phyloP scores from a whole-genome alignment of 2,329 filamentous ascomycete species.

The Pyricularia sp. region DNA sequence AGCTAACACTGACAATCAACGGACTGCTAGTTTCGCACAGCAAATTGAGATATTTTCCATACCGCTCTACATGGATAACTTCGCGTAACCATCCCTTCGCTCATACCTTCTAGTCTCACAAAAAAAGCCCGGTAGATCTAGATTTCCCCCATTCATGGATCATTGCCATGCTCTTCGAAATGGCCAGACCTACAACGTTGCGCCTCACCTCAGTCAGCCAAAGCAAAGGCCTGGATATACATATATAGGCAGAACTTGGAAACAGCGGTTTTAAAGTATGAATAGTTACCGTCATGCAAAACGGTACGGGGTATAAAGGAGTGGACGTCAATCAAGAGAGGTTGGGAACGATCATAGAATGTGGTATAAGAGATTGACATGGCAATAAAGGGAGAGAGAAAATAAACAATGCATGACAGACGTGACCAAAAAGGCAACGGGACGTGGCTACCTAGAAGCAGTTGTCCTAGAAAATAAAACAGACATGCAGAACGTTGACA shows the following conservation, averaged over 20 bases:
- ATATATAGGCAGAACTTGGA: background rate
- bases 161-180: background rate
- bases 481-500: conserved; percentile 17
- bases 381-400: background rate
- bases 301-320: conserved; percentile 1
- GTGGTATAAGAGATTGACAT: background rate
- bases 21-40: background rate
- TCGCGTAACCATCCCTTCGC: background rate
- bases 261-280: background rate
- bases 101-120: background rate
- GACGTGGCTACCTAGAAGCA: background rate
- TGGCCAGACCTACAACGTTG: background rate
- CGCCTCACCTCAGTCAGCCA: background rate
- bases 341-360: background rate
- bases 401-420: background rate
- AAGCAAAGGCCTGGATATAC: background rate
- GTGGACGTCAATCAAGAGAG: background rate
- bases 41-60: background rate
- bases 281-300: background rate
- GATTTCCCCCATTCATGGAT: background rate
- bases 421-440: background rate
- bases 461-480: conserved; percentile 4
- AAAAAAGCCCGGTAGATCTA: background rate
- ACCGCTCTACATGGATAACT: background rate
- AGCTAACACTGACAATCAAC: background rate